Evolutionary conservation across 345 rosid species (phyloP).

Genomic region (Hibiscus syriacus): DNA sequence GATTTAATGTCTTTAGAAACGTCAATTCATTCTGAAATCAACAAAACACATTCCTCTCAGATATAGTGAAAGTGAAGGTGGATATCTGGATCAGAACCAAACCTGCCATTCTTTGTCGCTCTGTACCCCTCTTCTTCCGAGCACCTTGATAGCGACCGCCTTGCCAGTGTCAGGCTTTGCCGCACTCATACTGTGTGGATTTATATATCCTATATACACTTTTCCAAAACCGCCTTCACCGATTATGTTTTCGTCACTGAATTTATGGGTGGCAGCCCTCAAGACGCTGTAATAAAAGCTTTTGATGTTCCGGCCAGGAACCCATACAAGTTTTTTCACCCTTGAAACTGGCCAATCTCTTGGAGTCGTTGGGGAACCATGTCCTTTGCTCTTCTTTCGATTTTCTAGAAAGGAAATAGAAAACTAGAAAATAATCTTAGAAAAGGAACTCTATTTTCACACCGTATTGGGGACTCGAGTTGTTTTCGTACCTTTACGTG

Average conservation of each 20-base stretch:
- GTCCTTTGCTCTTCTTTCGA: background rate
- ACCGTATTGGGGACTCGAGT: background rate
- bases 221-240: constrained; percentile 54
- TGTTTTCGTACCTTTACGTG: background rate
- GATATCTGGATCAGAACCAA: background rate
- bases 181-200: constrained; percentile 13
- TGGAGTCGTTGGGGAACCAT: background rate
- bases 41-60: background rate
- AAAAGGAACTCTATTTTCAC: background rate
- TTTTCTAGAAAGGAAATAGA: background rate
- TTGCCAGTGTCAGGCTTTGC: constrained; percentile 18
- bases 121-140: constrained; percentile 27
- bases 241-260: constrained; percentile 21
- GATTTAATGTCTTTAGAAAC: constrained; percentile 33
- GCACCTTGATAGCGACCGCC: constrained; percentile 40
- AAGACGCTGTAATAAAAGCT: constrained; percentile 17
- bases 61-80: background rate
- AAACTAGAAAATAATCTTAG: background rate
- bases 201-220: constrained; percentile 38
- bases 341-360: constrained; percentile 4
- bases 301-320: constrained; percentile 14
- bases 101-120: constrained; percentile 49
- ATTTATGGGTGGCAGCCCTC: constrained; percentile 32
- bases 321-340: constrained; percentile 4
- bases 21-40: constrained; percentile 25